These are phyloP conservation scores for Parietaria judaica DNA, from an alignment of 306 rosid species.

Conservation along the genomic window DNA sequence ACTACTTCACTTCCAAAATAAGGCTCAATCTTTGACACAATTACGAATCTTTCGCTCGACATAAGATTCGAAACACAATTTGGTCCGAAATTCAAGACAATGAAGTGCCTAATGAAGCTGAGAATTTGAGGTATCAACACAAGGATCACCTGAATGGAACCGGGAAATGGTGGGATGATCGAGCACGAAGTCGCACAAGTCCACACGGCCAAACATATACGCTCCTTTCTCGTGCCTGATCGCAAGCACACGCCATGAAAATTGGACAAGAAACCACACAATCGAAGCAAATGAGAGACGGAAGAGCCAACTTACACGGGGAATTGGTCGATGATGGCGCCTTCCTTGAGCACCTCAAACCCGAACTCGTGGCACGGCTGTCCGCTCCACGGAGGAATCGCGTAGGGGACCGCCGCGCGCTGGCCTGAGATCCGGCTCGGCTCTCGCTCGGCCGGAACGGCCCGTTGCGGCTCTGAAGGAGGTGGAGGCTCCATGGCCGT, in stretches of 20 bases:
- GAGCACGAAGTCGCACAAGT: constrained; percentile 78
- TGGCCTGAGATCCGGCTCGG: constrained; percentile 17
- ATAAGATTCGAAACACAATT: background rate
- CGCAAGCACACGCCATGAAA: background rate
- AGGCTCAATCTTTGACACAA: too few species aligned
- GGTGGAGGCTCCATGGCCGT: constrained; percentile 43
- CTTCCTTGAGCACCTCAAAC: constrained; percentile 86
- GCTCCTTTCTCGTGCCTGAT: constrained; percentile 74
- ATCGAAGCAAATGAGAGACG: background rate
- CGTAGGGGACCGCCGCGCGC: constrained; percentile 43
- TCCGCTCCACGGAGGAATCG: constrained; percentile 77
- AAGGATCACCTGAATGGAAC: constrained; percentile 67
- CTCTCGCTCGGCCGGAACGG: constrained; percentile 10
- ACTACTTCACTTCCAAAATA: too few species aligned
- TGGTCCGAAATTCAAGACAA: background rate
- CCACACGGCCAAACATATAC: constrained; percentile 88
- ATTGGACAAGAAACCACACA: background rate
- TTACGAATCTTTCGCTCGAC: background rate
- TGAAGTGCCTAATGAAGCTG: background rate
- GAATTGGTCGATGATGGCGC: constrained; percentile 54
- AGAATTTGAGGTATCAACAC: constrained; percentile 4
- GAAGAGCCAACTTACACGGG: constrained; percentile 27
- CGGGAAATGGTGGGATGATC: constrained; percentile 87
- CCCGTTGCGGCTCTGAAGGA: constrained; percentile 18
- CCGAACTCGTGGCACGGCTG: constrained; percentile 62